phyloP scores from a whole-genome alignment of 305 asterid genomes.

The Monarda citriodora region DNA sequence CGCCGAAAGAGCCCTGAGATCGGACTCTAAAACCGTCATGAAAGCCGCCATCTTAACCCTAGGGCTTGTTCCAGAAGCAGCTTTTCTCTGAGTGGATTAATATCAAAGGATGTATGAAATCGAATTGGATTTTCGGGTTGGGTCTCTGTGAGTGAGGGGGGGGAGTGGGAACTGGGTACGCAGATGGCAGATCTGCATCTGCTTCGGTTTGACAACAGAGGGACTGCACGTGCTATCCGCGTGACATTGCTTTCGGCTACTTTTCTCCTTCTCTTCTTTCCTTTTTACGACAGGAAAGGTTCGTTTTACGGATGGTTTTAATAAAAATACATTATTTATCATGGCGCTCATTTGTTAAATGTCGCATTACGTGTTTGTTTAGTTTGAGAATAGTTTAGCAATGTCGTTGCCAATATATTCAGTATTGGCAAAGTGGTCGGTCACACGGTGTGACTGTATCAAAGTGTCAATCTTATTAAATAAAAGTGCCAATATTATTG shows the following conservation, averaged over 20 bases:
- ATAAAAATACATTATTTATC: too few species aligned
- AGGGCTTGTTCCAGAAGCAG: conserved; percentile 13
- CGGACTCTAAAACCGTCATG: conserved; percentile 93
- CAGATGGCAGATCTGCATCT: conserved; percentile 38
- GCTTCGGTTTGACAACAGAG: conserved; percentile 16
- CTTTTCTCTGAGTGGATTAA: conserved; percentile 1
- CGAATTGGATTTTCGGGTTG: neutral
- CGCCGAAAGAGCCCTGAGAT: conserved; percentile 95
- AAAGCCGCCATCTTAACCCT: conserved; percentile 81
- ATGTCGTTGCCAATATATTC: too few species aligned
- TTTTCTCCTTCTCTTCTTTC: too few species aligned
- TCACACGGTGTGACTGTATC: too few species aligned
- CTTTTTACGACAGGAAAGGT: too few species aligned
- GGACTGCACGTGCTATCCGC: conserved; percentile 26
- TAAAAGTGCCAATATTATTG: too few species aligned
- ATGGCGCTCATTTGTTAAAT: too few species aligned
- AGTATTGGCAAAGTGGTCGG: too few species aligned
- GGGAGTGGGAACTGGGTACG: conserved; percentile 6
- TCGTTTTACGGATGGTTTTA: too few species aligned
- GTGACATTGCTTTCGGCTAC: conserved; percentile 5
- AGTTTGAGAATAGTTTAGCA: too few species aligned
- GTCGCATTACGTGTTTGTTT: too few species aligned
- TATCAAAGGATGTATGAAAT: neutral
- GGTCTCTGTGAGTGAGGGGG: neutral
- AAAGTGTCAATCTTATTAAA: too few species aligned